Evolutionary conservation across 2,329 filamentous ascomycete species (phyloP), one percentile per base, ranked within the genome.

Genomic region (Monosporascus cannonballus): DNA sequence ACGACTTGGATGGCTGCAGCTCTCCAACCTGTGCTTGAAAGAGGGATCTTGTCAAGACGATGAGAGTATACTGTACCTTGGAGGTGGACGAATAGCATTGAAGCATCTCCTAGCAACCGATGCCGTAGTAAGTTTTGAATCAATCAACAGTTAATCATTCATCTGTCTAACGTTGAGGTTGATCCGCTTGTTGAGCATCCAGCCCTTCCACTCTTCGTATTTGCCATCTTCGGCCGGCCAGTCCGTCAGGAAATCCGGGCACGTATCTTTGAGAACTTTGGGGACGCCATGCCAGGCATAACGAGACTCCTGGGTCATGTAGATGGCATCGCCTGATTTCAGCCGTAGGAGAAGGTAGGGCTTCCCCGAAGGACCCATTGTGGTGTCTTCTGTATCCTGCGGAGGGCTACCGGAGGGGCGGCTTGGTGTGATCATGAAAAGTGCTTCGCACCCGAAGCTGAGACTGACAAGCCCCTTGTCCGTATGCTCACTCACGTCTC

Each of bases 231-330:
- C 69, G 2, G 76, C 76, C 0, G 92, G 92, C 92, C 92, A 97
- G 42, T 86, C 74, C 52, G 76, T 72, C 48, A 97, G 69, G 69
- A 85, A 88, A 0, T 73, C 73, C 0, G 93, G 93, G 69, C 92
- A 97, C 0, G 90, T 96, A 1, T 74, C 81, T 47, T 83, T 79
- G 37, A 96, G 65, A 14, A 97, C 86, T 67, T 92, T 94, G 6
- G 94, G 92, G 14, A 97, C 91, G 14, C 89, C 92, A 72, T 97
- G 94, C 93, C 93, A 97, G 2, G 93, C 92, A 70, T 90, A 96
- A 44, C 94, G 79, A 4, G 89, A 87, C 53, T 84, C 77, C 20
- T 87, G 81, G 48, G 83, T 85, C 93, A 99, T 97, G 65, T 95
- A 91, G 1, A 97, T 83, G 1, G 85, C 90, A 72, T 96, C 93